Conservation (phyloP, 2,329 filamentous ascomycete genomes). For the Pseudogymnoascus sp. region DNA sequence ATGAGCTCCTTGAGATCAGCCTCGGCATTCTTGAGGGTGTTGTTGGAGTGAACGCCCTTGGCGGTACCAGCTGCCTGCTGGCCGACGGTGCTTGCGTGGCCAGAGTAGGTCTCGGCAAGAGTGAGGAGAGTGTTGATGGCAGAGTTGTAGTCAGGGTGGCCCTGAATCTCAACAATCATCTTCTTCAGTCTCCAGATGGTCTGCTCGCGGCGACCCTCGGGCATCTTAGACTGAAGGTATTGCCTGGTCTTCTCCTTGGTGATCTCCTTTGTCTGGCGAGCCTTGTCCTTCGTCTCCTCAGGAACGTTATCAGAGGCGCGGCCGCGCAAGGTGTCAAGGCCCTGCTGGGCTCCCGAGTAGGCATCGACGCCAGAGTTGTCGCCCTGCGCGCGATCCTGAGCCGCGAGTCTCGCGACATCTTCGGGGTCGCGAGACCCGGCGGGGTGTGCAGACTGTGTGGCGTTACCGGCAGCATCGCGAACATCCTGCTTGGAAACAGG, state of each 20-base stretch:
- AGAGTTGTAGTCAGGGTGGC: slow-evolving; percentile 85
- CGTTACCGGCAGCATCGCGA: slow-evolving; percentile 51
- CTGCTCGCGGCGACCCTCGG: slow-evolving; percentile 86
- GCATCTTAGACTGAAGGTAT: slow-evolving; percentile 81
- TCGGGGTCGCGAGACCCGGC: slow-evolving; percentile 45
- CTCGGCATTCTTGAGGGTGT: slow-evolving; percentile 64
- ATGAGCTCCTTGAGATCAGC: slow-evolving; percentile 77
- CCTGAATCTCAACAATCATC: slow-evolving; percentile 94
- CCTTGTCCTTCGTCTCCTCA: slow-evolving; percentile 47
- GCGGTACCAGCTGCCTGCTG: slow-evolving; percentile 60
- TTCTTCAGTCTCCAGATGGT: slow-evolving; percentile 91
- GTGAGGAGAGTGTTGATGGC: slow-evolving; percentile 83
- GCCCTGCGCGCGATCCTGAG: slow-evolving; percentile 40
- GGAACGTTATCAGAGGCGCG: slow-evolving; percentile 56
- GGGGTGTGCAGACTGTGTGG: slow-evolving; percentile 50
- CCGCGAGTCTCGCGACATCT: slow-evolving; percentile 43
- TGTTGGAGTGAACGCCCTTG: slow-evolving; percentile 61
- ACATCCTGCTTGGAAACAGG: slow-evolving; percentile 49
- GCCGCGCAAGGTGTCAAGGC: slow-evolving; percentile 40
- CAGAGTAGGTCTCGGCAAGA: slow-evolving; percentile 77
- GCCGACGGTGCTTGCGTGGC: slow-evolving; percentile 61
- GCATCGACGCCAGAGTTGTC: slow-evolving; percentile 45
- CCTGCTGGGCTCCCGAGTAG: slow-evolving; percentile 35
- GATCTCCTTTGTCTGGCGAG: slow-evolving; percentile 43
- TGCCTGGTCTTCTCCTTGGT: slow-evolving; percentile 49